Evolutionary conservation across 108 stramenopile species (phyloP).

Genomic region (Pseudonitzschia delicatissima): DNA sequence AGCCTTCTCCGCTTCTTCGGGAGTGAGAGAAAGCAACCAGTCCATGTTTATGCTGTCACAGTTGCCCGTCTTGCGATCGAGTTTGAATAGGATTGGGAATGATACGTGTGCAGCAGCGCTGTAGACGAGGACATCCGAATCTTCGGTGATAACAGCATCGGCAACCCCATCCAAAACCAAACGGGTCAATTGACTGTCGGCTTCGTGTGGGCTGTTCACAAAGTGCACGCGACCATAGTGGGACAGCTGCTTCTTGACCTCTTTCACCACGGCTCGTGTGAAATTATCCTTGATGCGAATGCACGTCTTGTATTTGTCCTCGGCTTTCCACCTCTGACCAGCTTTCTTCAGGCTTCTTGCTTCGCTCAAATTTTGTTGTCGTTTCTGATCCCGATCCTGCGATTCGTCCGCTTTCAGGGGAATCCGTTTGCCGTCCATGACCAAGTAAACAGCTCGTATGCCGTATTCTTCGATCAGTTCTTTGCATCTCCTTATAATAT

Average conservation of each 20-base stretch:
- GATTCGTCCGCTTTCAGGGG: constrained; percentile 78
- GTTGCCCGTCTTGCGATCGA: constrained; percentile 61
- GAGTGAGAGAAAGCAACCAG: constrained; percentile 52
- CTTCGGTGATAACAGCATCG: constrained; percentile 91
- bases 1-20: background rate
- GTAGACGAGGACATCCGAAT: constrained; percentile 84
- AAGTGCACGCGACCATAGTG: constrained; percentile 42
- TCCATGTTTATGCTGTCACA: constrained; percentile 82
- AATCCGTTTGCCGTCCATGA: constrained; percentile 82
- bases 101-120: constrained; percentile 48
- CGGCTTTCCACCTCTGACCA: constrained; percentile 52
- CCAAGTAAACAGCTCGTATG: constrained; percentile 56
- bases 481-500: constrained; percentile 61
- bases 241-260: constrained; percentile 15
- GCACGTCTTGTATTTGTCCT: constrained; percentile 67
- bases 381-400: constrained; percentile 53
- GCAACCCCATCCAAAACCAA: constrained; percentile 72
- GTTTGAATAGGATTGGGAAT: constrained; percentile 81
- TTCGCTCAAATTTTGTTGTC: constrained; percentile 57
- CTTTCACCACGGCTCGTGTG: constrained; percentile 50
- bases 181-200: constrained; percentile 94
- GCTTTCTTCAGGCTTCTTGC: constrained; percentile 42
- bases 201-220: constrained; percentile 94
- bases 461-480: constrained; percentile 51
- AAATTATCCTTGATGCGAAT: constrained; percentile 63